phyloP scores from a whole-genome alignment of 441 rosid species.

The Brassica hybrid region DNA sequence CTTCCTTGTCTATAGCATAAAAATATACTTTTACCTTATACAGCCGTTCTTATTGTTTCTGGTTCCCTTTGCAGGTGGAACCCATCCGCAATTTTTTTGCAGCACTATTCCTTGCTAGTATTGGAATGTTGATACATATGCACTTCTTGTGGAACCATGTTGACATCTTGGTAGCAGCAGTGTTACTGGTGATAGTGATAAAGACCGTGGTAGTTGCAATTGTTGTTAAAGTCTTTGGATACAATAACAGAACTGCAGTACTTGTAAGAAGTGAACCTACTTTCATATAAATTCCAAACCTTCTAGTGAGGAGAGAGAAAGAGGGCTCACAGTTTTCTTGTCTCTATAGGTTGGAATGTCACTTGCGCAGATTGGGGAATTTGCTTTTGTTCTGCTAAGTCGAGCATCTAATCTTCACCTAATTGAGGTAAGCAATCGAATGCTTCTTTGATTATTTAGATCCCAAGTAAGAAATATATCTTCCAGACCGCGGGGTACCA shows the following conservation, averaged over 20 bases:
- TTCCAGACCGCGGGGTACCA: background rate
- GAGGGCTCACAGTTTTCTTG: constrained; percentile 39
- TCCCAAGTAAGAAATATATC: constrained; percentile 3
- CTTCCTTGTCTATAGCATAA: constrained; percentile 7
- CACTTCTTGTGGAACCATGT: constrained; percentile 97
- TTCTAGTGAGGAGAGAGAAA: constrained; percentile 11
- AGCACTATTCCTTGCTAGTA: constrained; percentile 97
- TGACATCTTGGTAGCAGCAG: constrained; percentile 92
- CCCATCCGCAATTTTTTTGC: constrained; percentile 99
- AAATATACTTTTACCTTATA: background rate
- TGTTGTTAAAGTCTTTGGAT: constrained; percentile 94
- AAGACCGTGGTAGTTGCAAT: constrained; percentile 78
- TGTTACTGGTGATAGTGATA: constrained; percentile 82
- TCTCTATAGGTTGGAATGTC: constrained; percentile 89
- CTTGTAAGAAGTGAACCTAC: constrained; percentile 64
- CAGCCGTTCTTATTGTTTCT: constrained; percentile 1
- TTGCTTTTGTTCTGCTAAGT: constrained; percentile 95
- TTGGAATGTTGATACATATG: constrained; percentile 95
- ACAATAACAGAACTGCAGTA: constrained; percentile 86
- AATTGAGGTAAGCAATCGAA: constrained; percentile 71
- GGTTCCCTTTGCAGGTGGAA: constrained; percentile 68
- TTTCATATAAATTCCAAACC: constrained; percentile 18
- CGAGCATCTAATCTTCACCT: constrained; percentile 96
- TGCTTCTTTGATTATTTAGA: constrained; percentile 7
- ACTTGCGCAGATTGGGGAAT: constrained; percentile 97